Base-by-base conservation (phyloP, 106 monocot genomes). In the Platanthera guangdongensis region DNA sequence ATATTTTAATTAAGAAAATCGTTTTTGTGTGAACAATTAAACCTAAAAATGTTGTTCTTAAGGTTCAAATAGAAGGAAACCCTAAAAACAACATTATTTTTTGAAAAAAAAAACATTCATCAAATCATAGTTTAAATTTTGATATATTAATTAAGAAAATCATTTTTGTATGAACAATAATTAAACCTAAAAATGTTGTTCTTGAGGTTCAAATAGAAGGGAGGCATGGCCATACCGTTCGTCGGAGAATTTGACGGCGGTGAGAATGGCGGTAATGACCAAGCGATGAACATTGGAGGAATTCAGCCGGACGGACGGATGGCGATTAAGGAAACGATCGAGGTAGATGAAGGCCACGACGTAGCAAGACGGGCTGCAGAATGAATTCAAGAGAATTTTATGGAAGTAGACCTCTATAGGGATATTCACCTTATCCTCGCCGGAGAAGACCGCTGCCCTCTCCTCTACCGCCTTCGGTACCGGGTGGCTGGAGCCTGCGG, bases 191-290 rank as follows among this genome's bases (percentile, higher is more conserved):
- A 32, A 32, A 32, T 32, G 32, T 32, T 32, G 32, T 32, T 32
- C 32, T 39, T 39, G 39, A 39, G 39, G 25, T 25, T 25, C 25
- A 25, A 25, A 25, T 25, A 47, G 47, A 47, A 72, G 16, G 50
- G 48, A 6, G 3, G 13, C 16, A 3, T 3, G 39, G 39, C 39
- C 81, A 74, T 50, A 87, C 87, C 84, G 71, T 81, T 87, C 87
- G 19, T 87, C 84, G 83, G 83, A 68, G 86, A 86, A 86, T 72
- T 88, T 88, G 77, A 74, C 71, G 45, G 88, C 85, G 68, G 83
- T 74, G 75, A 89, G 75, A 75, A 89, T 75, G 76, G 76, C 73
- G 78, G 85, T 83, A 83, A 89, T 79, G 74, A 89, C 47, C 60
- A 89, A 52, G 51, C 88, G 85, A 53, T 89, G 88, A 50, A 89